phyloP scores from a whole-genome alignment of 257 asterid genomes.

The Solanum lycopersicoides region DNA sequence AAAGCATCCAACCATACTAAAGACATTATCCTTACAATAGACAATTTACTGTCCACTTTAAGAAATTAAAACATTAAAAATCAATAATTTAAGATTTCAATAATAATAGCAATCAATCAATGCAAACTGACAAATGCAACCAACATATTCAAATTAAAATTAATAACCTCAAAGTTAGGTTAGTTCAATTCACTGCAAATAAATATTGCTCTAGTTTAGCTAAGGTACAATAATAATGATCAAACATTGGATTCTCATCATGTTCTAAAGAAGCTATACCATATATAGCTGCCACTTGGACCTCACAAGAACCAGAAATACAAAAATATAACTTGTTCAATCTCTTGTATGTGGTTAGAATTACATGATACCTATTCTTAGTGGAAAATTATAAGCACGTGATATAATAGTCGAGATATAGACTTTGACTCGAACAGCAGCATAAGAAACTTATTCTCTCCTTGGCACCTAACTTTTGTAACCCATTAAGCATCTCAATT shows the following conservation, averaged over 20 bases:
- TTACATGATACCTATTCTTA: neutral
- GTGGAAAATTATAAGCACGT: fast-evolving
- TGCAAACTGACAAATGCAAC: neutral
- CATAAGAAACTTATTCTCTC: neutral
- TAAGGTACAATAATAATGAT: neutral
- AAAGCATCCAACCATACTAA: neutral
- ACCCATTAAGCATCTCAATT: neutral
- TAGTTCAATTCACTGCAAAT: neutral
- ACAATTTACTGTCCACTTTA: neutral
- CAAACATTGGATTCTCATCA: neutral
- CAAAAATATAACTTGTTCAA: neutral
- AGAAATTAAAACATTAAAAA: neutral
- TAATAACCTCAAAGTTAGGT: neutral
- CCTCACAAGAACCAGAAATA: neutral
- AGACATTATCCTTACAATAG: neutral
- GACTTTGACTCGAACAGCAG: fast-evolving
- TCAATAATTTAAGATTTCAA: neutral
- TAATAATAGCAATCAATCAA: neutral
- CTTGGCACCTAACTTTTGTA: neutral
- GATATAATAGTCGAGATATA: neutral
- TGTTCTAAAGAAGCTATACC: neutral
- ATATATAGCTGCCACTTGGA: slow-evolving; percentile 5
- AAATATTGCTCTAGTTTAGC: neutral
- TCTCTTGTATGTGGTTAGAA: neutral
- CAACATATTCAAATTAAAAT: neutral